Percentiles rank a stretch among this genome's conserved stretches.
Evolutionary conservation across 768 basidiomycete genomes (phyloP).

Genomic region (Macrolepiota fuliginosa): DNA sequence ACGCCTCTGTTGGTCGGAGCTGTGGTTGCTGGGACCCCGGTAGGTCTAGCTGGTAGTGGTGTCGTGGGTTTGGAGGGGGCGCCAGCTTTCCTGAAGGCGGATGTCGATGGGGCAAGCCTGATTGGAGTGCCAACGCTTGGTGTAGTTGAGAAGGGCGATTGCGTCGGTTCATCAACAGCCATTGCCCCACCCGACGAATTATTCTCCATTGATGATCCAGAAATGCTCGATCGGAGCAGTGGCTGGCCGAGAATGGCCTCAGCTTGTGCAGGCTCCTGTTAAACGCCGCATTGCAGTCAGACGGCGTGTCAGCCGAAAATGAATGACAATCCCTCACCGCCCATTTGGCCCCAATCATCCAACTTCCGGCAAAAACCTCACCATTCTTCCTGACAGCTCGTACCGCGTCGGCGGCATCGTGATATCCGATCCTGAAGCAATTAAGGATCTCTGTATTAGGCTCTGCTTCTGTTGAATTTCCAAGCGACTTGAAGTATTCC

Average conservation of each 20-base stretch:
- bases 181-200: constrained; percentile 35
- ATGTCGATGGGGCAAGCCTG: constrained; percentile 65
- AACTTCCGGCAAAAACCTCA: constrained; percentile 68
- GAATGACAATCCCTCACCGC: constrained; percentile 50
- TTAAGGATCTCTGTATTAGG: constrained; percentile 68
- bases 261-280: constrained; percentile 60
- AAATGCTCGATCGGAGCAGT: constrained; percentile 23
- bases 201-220: constrained; percentile 20
- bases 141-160: constrained; percentile 24
- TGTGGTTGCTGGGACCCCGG: constrained; percentile 16
- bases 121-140: constrained; percentile 67
- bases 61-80: constrained; percentile 26
- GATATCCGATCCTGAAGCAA: constrained; percentile 80
- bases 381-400: constrained; percentile 83
- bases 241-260: constrained; percentile 48
- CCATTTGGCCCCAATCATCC: constrained; percentile 88
- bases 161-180: constrained; percentile 41
- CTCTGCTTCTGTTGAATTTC: constrained; percentile 67
- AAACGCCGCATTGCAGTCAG: background rate
- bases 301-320: constrained; percentile 8
- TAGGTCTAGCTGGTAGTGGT: constrained; percentile 20
- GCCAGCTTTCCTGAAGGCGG: constrained; percentile 62
- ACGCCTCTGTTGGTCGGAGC: constrained; percentile 48
- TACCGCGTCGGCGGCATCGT: constrained; percentile 68
- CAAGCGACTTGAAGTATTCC: constrained; percentile 75